phyloP scores from a whole-genome alignment of 78 protist species.

The Dictyostelium capitatum region DNA sequence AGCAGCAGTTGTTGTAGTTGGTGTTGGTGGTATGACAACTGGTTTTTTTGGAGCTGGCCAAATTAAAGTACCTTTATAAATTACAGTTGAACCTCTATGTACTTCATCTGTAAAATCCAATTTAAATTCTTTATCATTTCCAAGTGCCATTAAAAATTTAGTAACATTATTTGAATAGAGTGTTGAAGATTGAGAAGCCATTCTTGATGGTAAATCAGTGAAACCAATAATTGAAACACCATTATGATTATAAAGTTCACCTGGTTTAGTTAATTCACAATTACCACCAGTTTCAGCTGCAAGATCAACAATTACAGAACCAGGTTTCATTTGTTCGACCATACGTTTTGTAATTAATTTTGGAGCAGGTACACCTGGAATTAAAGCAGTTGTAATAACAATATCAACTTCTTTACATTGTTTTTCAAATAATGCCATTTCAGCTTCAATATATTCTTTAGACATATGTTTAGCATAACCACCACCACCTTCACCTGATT shows the following conservation, averaged over 20 bases:
- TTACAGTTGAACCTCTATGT: conserved; percentile 19
- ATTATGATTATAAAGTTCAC: conserved; percentile 69
- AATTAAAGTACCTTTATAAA: conserved; percentile 39
- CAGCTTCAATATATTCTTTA: conserved; percentile 96
- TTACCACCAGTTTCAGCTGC: conserved; percentile 99
- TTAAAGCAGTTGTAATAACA: conserved; percentile 98
- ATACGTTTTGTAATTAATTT: conserved; percentile 89
- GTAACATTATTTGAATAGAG: conserved; percentile 93
- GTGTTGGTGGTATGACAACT: conserved; percentile 14
- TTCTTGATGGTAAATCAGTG: conserved; percentile 97
- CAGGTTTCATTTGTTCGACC: conserved; percentile 90
- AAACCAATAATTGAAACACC: conserved; percentile 95
- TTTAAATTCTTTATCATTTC: conserved; percentile 25
- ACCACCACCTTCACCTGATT: conserved; percentile 93
- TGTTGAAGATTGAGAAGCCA: conserved; percentile 91
- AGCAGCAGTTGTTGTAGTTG: not conserved
- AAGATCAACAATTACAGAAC: conserved; percentile 98
- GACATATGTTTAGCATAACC: conserved; percentile 98
- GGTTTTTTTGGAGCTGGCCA: conserved; percentile 79
- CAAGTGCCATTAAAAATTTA: conserved; percentile 86
- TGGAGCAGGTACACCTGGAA: conserved; percentile 97
- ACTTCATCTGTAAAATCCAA: conserved; percentile 91
- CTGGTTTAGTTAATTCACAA: conserved; percentile 88
- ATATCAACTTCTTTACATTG: conserved; percentile 96
- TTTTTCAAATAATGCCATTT: conserved; percentile 89